Base-by-base conservation (phyloP, 1,139 yeast species). In the Pichia sp. region DNA sequence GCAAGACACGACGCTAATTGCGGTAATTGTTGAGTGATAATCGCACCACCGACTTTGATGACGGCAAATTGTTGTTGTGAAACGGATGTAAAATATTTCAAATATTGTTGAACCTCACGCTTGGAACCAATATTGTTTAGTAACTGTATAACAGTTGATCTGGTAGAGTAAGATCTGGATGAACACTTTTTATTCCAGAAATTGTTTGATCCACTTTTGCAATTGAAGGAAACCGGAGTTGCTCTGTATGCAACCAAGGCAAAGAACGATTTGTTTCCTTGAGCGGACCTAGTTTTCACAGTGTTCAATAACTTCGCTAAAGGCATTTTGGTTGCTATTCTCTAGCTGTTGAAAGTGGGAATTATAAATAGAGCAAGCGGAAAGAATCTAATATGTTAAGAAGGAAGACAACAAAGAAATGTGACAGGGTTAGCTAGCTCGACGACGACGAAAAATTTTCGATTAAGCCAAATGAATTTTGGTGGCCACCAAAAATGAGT, bases 21-120 rank as follows among this genome's bases (percentile, higher is more conserved):
- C 13, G 90, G 87, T 61, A 95, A 75, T 65, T 92, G 95, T 66
- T 93, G 96, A 51, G 98, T 92, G 69, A 93, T 93, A 66, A 95
- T 92, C 45, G 99, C 99, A 62, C 99, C 99, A 45, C 99, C 99
- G 44, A 93, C 99, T 72, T 93, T 93, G 73, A 93, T 93, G 50
- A 93, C 97, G 11, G 99, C 99, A 68, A 93, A 93, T 69, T 93
- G 98, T 71, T 93, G 99, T 63, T 89, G 90, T 11, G 90, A 84
- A 31, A 93, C 98, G 36, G 97, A 90, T 1, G 99, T 92, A 76
- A 93, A 93, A 72, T 92, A 92, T 69, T 92, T 92, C 68, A 93
- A 80, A 71, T 93, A 93, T 72, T 93, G 99, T 71, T 93, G 99
- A 49, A 93, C 99, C 73, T 93, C 99, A 64, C 98, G 81, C 71